phyloP scores from a whole-genome alignment of 768 basidiomycete species.

The Phylloporus sp. region DNA sequence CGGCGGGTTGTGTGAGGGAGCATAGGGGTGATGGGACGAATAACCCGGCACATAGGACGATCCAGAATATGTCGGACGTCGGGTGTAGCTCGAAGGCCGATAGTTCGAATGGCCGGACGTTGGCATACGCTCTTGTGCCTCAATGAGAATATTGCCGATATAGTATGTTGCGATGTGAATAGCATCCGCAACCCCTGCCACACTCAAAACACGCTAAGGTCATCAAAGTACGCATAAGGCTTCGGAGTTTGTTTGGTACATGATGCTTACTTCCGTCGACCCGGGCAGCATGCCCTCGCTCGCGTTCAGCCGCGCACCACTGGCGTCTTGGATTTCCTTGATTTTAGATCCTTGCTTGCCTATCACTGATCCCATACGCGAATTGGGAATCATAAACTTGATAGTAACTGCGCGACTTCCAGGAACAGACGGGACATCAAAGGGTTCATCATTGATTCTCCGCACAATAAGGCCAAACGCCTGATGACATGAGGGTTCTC shows the following conservation, averaged over 20 bases:
- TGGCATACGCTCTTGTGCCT: conserved; percentile 83
- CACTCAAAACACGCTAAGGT: conserved; percentile 87
- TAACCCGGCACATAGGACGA: conserved; percentile 75
- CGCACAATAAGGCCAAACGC: conserved; percentile 98
- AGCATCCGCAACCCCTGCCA: conserved; percentile 97
- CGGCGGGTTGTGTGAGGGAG: conserved; percentile 53
- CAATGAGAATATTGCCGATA: conserved; percentile 95
- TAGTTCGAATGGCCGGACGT: conserved; percentile 54
- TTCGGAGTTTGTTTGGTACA: conserved; percentile 1
- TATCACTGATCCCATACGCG: conserved; percentile 98
- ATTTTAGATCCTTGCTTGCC: conserved; percentile 98
- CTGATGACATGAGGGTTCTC: conserved; percentile 37
- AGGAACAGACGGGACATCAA: conserved; percentile 95
- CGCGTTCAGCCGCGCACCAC: conserved; percentile 92
- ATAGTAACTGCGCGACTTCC: conserved; percentile 98
- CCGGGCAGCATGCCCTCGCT: conserved; percentile 98
- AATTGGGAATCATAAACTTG: conserved; percentile 99
- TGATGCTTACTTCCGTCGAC: conserved; percentile 83
- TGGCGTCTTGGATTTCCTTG: conserved; percentile 99
- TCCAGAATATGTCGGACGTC: conserved; percentile 44
- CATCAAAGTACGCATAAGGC: conserved; percentile 14
- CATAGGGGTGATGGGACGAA: conserved; percentile 43
- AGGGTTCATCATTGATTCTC: conserved; percentile 98
- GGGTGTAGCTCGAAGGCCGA: conserved; percentile 60
- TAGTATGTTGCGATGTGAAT: conserved; percentile 99